phyloP scores from a whole-genome alignment of 345 rosid species.

The Ricinus communis region DNA sequence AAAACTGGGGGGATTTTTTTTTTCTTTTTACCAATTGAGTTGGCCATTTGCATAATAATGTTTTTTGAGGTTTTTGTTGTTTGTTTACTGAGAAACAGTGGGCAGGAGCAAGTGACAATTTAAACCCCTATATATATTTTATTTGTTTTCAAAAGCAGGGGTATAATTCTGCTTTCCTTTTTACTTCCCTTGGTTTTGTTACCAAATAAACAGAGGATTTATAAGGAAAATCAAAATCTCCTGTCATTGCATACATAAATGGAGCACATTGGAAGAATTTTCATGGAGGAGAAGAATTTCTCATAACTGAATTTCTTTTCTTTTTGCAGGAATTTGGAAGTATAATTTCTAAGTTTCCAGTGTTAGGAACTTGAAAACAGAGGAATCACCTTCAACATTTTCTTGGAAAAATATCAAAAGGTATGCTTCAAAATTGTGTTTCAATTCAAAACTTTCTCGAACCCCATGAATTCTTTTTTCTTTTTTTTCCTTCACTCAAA shows the following conservation, averaged over 20 bases:
- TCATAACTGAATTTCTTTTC: background rate
- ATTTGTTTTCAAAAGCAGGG: background rate
- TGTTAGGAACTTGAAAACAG: too few relatives aligned
- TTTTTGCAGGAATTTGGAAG: constrained; percentile 13
- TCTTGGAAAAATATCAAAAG: constrained; percentile 13
- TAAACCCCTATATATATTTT: too few relatives aligned
- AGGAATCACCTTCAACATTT: background rate
- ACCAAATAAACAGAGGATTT: background rate
- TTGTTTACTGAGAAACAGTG: background rate
- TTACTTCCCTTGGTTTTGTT: background rate
- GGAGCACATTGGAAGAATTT: background rate
- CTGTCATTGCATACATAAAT: background rate
- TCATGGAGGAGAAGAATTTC: background rate
- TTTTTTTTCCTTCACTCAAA: too few relatives aligned
- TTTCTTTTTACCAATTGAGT: background rate
- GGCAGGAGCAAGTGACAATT: background rate
- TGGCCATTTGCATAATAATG: background rate
- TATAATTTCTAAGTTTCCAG: background rate
- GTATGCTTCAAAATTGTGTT: background rate
- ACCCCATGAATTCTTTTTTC: too few relatives aligned
- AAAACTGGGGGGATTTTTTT: background rate
- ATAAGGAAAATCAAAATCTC: background rate
- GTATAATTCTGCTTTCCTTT: background rate
- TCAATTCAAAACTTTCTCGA: too few relatives aligned
- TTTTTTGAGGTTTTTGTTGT: background rate